These are phyloP conservation scores for Brassica juncea DNA, from an alignment of 345 rosid genomes.

Conservation along the genomic window DNA sequence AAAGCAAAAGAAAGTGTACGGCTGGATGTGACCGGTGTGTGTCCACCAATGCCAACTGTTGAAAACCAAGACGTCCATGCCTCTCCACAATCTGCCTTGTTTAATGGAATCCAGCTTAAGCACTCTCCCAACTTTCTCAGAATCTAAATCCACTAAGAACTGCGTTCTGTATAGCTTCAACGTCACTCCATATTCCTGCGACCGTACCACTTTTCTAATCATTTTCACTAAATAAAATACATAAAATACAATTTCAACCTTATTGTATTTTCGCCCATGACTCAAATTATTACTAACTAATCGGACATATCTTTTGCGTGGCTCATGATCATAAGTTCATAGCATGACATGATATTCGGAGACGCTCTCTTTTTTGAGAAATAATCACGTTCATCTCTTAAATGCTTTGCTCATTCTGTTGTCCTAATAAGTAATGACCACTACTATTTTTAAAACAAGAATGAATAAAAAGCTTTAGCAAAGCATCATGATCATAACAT, in stretches of 20 bases:
- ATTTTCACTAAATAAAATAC: not conserved
- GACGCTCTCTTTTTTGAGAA: conserved; percentile 37
- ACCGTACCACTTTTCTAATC: not conserved
- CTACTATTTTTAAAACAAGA: conserved; percentile 3
- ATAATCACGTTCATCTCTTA: conserved; percentile 42
- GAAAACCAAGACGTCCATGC: conserved; percentile 85
- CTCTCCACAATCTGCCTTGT: conserved; percentile 68
- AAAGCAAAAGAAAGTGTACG: conserved; percentile 45
- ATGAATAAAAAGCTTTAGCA: not conserved
- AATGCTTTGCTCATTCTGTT: conserved; percentile 32
- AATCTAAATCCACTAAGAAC: conserved; percentile 65
- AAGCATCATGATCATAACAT: conserved; percentile 4
- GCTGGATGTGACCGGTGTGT: conserved; percentile 65
- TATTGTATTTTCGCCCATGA: not conserved
- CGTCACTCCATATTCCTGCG: conserved; percentile 64
- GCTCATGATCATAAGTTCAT: conserved; percentile 32
- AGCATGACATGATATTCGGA: conserved; percentile 29
- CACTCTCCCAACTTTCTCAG: conserved; percentile 49
- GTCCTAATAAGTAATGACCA: not conserved
- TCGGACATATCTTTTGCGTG: conserved; percentile 7
- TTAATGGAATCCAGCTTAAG: conserved; percentile 74
- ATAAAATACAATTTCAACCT: not conserved
- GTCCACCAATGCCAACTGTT: conserved; percentile 99
- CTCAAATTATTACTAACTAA: too few relatives aligned
- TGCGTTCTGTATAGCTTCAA: conserved; percentile 61